Base-by-base conservation (phyloP, 495 filamentous ascomycete species). In the Lichina pygmaea region DNA sequence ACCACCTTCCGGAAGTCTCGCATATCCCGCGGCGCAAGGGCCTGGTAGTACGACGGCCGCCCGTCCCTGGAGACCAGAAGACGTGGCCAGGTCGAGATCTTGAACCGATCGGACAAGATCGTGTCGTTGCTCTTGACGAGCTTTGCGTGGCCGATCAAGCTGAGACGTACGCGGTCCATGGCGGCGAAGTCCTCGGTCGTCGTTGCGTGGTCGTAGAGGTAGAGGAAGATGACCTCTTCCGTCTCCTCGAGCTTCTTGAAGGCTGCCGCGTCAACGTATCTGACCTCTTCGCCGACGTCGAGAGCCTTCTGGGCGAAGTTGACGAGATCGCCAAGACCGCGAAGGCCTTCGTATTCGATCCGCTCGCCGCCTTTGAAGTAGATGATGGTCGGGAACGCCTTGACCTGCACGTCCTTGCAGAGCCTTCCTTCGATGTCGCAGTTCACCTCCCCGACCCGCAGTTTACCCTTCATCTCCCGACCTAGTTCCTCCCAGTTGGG, bases 381-480 rank as follows among this genome's bases (percentile, higher is more conserved):
- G 50, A 85, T 68, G 48, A 95, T 77, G 0, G 86, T 93, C 4
- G 89, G 89, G 55, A 78, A 97, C 7, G 74, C 77, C 33, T 61
- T 65, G 13, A 94, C 66, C 17, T 70, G 66, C 33, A 79, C 78
- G 53, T 94, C 85, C 59, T 89, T 91, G 67, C 89, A 97, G 15
- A 97, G 72, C 37, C 78, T 68, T 13, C 69, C 63, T 53, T 97
- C 79, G 6, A 64, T 60, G 33, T 93, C 86, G 57, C 89, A 97
- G 62, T 97, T 93, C 33, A 97, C 85, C 59, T 95, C 89, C 44
- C 91, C 89, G 53, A 95, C 67, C 53, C 93, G 93, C 44, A 97
- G 72, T 36, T 68, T 70, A 24, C 77, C 75, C 58, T 85, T 72
- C 76, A 93, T 82, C 55, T 89, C 81, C 54, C 81, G 82, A 8